Conservation (phyloP, 306 rosid genomes). For the Clitoria ternatea region DNA sequence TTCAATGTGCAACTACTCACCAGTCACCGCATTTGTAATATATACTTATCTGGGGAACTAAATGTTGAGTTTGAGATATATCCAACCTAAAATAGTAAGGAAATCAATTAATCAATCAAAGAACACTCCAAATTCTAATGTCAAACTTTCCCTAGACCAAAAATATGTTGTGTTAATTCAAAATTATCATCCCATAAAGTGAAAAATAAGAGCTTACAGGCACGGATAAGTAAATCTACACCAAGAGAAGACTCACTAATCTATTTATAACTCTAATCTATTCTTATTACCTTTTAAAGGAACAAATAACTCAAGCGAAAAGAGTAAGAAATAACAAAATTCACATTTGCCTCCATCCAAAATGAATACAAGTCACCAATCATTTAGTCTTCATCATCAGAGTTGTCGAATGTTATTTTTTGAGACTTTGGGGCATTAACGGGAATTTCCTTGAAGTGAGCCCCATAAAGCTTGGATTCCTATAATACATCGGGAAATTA, state of each 20-base stretch:
- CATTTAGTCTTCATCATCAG: constrained; percentile 73
- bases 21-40: too few relatives aligned
- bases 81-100: background rate
- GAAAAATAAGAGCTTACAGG: background rate
- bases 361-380: constrained; percentile 5
- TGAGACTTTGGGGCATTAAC: constrained; percentile 70
- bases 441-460: constrained; percentile 89
- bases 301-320: constrained; percentile 17
- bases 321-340: constrained; percentile 6
- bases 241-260: background rate
- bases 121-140: background rate
- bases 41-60: too few relatives aligned
- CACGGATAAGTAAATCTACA: constrained; percentile 4
- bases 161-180: background rate
- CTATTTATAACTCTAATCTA: background rate
- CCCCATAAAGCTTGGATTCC: constrained; percentile 96
- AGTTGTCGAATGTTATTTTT: constrained; percentile 69
- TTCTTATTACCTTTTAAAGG: constrained; percentile 8
- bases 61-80: background rate
- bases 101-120: background rate
- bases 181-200: background rate
- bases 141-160: background rate
- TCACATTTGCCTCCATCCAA: constrained; percentile 1
- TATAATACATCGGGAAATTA: constrained; percentile 23
- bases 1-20: too few relatives aligned